Evolutionary conservation across 2,329 filamentous ascomycete genomes (phyloP), one percentile per base, ranked within the genome.

Genomic region (Boeremia exigua): DNA sequence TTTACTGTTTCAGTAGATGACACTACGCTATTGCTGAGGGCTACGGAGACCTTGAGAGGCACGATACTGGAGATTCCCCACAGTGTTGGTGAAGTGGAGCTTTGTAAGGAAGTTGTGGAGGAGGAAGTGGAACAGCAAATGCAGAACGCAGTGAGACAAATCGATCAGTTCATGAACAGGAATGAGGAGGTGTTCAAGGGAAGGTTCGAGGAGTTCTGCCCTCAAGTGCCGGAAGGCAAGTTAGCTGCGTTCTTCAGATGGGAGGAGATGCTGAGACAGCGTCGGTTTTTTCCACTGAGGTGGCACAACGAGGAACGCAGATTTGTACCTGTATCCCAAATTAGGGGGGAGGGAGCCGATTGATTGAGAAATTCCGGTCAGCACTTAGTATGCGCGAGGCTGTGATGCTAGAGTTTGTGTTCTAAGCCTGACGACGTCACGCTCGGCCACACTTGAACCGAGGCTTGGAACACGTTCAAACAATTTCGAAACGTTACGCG

Each of bases 401-500:
- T 49, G 30, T 3, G 15, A 9, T 37, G 27, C 10, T 30, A 23
- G 39, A 36, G 38, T 28, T 51, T 17, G 28, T 19, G 28, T 29
- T 45, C 33, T 33, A 5, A 23, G 19, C 19, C 19, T 23, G 15
- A 30, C 33, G 38, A 55, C 49, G 48, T 59, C 53, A 56, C 28
- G n/a, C 27, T 45, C 32, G 43, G 46, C 19, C 19, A 38, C 40
- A 17, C 19, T 23, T 40, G 17, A 25, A 32, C 55, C 55, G 58
- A 57, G 42, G 50, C 43, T 39, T 54, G 25, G 36, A 37, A 42
- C 46, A 45, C 45, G 43, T 47, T 19, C 37, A 64, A 62, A 64
- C 59, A 44, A 46, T 57, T 33, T 33, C 51, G 57, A 60, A 53
- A 60, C 56, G 43, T 37, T 58, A 8, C 38, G 37, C 50, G 40